Conservation (phyloP, 2,329 filamentous ascomycete genomes). For the Paraconiothyrium brasiliense region DNA sequence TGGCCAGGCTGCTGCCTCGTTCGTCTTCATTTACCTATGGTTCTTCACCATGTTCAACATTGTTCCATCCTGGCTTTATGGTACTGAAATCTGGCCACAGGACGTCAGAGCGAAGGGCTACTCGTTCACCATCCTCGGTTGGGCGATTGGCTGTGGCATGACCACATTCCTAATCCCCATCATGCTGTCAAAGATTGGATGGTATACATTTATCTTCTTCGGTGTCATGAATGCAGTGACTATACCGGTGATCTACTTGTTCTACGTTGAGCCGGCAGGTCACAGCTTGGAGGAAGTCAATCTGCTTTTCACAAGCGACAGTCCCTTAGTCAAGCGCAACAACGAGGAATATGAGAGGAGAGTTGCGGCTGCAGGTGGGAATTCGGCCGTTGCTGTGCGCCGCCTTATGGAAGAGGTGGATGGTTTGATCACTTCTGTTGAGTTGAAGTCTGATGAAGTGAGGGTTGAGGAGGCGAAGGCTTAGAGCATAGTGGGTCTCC, state of each 20-base stretch:
- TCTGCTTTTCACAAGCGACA: neutral
- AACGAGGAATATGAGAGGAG: neutral
- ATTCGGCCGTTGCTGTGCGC: neutral
- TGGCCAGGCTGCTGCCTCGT: neutral
- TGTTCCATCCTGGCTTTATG: neutral
- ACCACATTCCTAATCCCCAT: neutral
- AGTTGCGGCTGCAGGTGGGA: neutral
- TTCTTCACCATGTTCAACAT: conserved; percentile 2
- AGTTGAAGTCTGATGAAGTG: neutral
- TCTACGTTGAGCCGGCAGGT: neutral
- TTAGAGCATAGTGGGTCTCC: neutral
- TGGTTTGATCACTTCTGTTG: neutral
- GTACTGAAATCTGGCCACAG: neutral
- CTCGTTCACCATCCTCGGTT: neutral
- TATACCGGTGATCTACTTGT: neutral
- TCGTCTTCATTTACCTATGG: conserved; percentile 2
- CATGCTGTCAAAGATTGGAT: neutral
- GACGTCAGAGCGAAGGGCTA: neutral
- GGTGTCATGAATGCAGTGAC: neutral
- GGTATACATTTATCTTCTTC: conserved; percentile 1
- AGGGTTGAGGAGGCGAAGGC: neutral
- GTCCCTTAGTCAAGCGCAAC: neutral
- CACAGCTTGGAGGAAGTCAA: conserved; percentile 1
- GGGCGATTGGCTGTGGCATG: neutral
- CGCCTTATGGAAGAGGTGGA: conserved; percentile 4